Evolutionary conservation across 1,139 yeast species (phyloP).

Genomic region (Debaryomyces singareniensis): DNA sequence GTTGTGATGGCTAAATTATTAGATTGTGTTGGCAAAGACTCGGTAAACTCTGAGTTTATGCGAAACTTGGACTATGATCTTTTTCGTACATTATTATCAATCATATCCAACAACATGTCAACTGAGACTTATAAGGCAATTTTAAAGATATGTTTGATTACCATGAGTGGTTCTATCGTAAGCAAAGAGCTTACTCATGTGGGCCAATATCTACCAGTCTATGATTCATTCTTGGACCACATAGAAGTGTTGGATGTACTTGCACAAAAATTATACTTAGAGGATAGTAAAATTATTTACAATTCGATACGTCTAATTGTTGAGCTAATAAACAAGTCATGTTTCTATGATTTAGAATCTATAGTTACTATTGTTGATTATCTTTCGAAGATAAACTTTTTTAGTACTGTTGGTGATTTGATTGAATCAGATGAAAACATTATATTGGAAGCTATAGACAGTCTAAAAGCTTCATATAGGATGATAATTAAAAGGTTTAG

Average conservation of each 20-base stretch:
- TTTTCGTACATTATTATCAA: slow-evolving; percentile 37
- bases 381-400: slow-evolving; percentile 40
- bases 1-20: slow-evolving; percentile 48
- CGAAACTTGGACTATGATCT: slow-evolving; percentile 35
- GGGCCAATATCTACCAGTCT: slow-evolving; percentile 34
- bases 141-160: slow-evolving; percentile 36
- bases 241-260: slow-evolving; percentile 38
- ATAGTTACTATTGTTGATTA: slow-evolving; percentile 40
- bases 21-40: slow-evolving; percentile 36
- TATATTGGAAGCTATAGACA: slow-evolving; percentile 26
- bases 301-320: slow-evolving; percentile 42
- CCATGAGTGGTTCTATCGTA: slow-evolving; percentile 41
- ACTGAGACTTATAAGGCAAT: slow-evolving; percentile 47
- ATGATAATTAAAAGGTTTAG: slow-evolving; percentile 34
- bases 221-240: slow-evolving; percentile 36
- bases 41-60: slow-evolving; percentile 36
- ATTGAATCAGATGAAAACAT: slow-evolving; percentile 34
- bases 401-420: slow-evolving; percentile 34
- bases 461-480: slow-evolving; percentile 30
- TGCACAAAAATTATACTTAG: slow-evolving; percentile 34
- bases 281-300: slow-evolving; percentile 39
- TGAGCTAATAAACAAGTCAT: slow-evolving; percentile 38
- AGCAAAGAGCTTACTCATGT: slow-evolving; percentile 26
- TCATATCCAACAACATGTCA: slow-evolving; percentile 40
- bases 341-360: slow-evolving; percentile 33